Percentiles rank a stretch among this genome's conserved stretches.
phyloP scores from a whole-genome alignment of 768 basidiomycete genomes.

The Xerocomellus dryophilus region DNA sequence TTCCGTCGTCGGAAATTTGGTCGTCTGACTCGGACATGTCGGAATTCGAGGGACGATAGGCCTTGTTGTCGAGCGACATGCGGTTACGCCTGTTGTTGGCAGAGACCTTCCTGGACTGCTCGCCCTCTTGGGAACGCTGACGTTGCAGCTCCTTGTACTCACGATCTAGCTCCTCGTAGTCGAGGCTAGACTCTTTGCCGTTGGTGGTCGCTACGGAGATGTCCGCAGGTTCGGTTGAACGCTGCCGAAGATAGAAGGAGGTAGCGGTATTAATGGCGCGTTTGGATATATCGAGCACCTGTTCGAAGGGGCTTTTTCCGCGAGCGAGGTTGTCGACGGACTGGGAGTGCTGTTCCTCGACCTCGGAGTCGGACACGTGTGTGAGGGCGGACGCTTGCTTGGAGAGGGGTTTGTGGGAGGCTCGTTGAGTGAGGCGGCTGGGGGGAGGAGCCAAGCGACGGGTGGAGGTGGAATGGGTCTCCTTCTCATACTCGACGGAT shows the following conservation, averaged over 20 bases:
- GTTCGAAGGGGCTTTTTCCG: slow-evolving; percentile 68
- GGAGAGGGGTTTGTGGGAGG: slow-evolving; percentile 50
- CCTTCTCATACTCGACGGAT: slow-evolving; percentile 76
- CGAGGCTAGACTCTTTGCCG: slow-evolving; percentile 56
- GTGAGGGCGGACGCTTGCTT: slow-evolving; percentile 49
- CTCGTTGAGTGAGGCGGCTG: slow-evolving; percentile 37
- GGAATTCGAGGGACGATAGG: slow-evolving; percentile 66
- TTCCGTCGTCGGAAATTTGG: slow-evolving; percentile 51
- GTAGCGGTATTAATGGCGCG: slow-evolving; percentile 53
- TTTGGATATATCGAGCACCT: slow-evolving; percentile 54
- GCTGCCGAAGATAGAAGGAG: slow-evolving; percentile 61
- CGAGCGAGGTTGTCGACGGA: slow-evolving; percentile 40
- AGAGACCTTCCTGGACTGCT: slow-evolving; percentile 31
- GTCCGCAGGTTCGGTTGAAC: slow-evolving; percentile 53
- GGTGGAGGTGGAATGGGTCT: slow-evolving; percentile 49
- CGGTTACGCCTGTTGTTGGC: slow-evolving; percentile 50
- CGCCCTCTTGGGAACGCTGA: slow-evolving; percentile 23
- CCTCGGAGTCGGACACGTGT: slow-evolving; percentile 69
- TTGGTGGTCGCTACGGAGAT: slow-evolving; percentile 38
- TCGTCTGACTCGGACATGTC: slow-evolving; percentile 68
- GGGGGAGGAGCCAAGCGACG: slow-evolving; percentile 68
- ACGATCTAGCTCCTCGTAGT: slow-evolving; percentile 74
- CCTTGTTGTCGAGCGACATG: slow-evolving; percentile 77
- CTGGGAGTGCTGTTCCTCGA: slow-evolving; percentile 42
- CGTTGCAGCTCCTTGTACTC: slow-evolving; percentile 46